Conservation (phyloP, 2,329 filamentous ascomycete species). For the Diaporthe longicolla region DNA sequence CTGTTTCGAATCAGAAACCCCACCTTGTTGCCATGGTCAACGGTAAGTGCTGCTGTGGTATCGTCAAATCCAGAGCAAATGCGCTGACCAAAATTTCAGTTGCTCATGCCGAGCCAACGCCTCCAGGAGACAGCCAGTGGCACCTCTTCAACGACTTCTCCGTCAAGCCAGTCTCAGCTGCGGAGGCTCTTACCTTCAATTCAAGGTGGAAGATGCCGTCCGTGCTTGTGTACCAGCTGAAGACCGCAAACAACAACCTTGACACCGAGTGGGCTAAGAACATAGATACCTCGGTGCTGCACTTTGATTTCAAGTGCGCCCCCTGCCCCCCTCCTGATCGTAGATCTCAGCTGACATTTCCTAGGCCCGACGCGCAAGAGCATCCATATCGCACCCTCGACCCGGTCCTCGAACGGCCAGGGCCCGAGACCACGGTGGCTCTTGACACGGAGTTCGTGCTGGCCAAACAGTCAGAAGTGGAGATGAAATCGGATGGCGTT, state of each 20-base stretch:
- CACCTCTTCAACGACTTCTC: conserved; percentile 98
- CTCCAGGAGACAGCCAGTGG: conserved; percentile 80
- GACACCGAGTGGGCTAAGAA: conserved; percentile 89
- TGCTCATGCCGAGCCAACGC: conserved; percentile 73
- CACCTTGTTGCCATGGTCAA: conserved; percentile 95
- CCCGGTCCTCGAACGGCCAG: conserved; percentile 73
- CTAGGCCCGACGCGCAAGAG: conserved; percentile 59
- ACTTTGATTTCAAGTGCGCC: conserved; percentile 74
- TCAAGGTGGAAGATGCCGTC: conserved; percentile 93
- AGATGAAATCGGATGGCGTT: conserved; percentile 94
- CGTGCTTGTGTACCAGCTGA: conserved; percentile 88
- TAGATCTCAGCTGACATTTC: conserved; percentile 45
- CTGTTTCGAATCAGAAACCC: conserved; percentile 85
- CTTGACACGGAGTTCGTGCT: conserved; percentile 98
- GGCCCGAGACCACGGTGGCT: conserved; percentile 82
- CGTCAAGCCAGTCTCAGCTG: conserved; percentile 82
- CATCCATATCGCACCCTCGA: conserved; percentile 74
- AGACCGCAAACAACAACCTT: conserved; percentile 83
- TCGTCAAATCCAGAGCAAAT: background rate
- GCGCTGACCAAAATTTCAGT: conserved; percentile 59
- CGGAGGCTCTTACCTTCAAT: conserved; percentile 92
- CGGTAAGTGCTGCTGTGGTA: conserved; percentile 62
- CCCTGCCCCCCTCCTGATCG: too few species aligned
- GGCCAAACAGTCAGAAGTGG: conserved; percentile 92
- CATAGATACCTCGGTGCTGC: conserved; percentile 88